Evolutionary conservation across 768 basidiomycete species (phyloP), one percentile per base, ranked within the genome.

Genomic region (Saitozyma sp.): DNA sequence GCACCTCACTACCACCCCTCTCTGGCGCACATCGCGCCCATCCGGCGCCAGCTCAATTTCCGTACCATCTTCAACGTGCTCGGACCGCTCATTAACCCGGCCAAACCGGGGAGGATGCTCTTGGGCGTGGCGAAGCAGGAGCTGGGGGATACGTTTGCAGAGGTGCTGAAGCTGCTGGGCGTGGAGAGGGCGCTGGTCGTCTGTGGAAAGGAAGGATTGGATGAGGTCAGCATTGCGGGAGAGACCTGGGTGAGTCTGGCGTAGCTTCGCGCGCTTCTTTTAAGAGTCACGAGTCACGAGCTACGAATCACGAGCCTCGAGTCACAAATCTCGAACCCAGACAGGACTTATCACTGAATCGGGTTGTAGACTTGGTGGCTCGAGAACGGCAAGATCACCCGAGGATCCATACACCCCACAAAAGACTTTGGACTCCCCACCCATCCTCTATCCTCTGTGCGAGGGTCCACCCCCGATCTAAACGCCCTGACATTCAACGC

Each of bases 41-140:
- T 89, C 74, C 88, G 95, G 58, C 89, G 89, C 71, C 81, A 86
- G 0, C 85, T 98, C 57, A 92, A 92, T 51, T 97, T 95, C 82
- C 88, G 93, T 51, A 97, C 95, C 9, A 88, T 99, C 82, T 97
- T 96, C 85, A 98, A 99, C 80, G 82, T 93, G 62, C 84, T 97
- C 40, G 94, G 96, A 0, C 96, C 95, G 0, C 84, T 98, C 45
- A 89, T 95, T 80, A 97, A 95, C 80, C 96, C 95, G 2, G 88
- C 91, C 0, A 81, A 83, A 9, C 95, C 96, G 2, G 84, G 83
- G 4, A 88, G 91, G 3, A 93, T 97, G 89, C 86, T 98, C 5
- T 83, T 98, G 43, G 95, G 95, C 50, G 89, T 99, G 41, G 89
- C 92, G 9, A 88, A 88, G 62, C 86, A 82, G 53, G 86, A 87